Conservation (phyloP, 192 early-diverging fungal species). For the Thamnidium elegans region DNA sequence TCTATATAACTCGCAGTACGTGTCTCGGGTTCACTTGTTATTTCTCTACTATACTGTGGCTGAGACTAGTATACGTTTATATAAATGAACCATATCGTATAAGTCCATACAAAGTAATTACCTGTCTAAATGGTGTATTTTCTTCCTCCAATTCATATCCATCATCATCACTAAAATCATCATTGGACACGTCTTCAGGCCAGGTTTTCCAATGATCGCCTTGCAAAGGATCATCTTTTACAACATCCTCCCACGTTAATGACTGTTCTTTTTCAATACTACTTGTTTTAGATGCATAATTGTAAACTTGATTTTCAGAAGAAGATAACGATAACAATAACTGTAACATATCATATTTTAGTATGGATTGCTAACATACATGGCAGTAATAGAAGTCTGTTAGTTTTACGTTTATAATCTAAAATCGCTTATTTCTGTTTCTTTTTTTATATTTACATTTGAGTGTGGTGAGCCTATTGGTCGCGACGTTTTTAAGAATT, state of each 20-base stretch:
- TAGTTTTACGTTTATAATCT: not conserved
- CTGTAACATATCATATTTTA: slow-evolving; percentile 21
- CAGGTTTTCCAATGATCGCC: slow-evolving; percentile 37
- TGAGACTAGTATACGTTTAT: not conserved
- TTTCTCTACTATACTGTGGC: not conserved
- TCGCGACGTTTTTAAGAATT: slow-evolving; percentile 1
- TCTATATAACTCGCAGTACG: not conserved
- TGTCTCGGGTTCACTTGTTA: not conserved
- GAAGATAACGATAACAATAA: slow-evolving; percentile 12
- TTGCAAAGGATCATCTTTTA: slow-evolving; percentile 36
- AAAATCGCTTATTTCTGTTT: not conserved
- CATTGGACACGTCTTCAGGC: slow-evolving; percentile 2
- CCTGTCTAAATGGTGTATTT: not conserved
- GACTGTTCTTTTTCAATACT: not conserved
- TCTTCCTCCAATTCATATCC: slow-evolving; percentile 16
- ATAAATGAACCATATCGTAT: not conserved
- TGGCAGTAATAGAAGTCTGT: not conserved
- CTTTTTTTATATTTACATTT: not conserved
- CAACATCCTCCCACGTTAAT: slow-evolving; percentile 26
- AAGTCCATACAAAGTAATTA: not conserved
- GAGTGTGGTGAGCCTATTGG: not conserved
- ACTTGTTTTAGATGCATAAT: not conserved
- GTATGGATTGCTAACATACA: not conserved
- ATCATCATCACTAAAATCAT: slow-evolving; percentile 24
- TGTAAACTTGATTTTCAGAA: not conserved